Evolutionary conservation across 495 filamentous ascomycete species (phyloP).

Genomic region (Annulohypoxylon moriforme): DNA sequence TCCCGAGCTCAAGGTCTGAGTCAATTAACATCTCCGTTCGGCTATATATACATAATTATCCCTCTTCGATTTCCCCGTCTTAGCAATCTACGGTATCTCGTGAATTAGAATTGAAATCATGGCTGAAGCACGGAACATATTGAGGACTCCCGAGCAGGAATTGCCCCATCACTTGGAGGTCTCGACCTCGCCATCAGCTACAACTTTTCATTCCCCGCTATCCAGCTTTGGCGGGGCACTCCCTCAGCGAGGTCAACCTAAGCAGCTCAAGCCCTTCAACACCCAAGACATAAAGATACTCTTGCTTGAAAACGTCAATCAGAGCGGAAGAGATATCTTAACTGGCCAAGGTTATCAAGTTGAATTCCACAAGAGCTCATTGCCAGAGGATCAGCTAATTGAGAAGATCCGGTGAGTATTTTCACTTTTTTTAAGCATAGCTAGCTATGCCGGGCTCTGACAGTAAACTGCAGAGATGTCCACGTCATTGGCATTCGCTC

Average conservation of each 20-base stretch:
- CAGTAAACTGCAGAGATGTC: conserved; percentile 71
- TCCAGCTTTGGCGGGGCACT: conserved; percentile 60
- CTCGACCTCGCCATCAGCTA: conserved; percentile 68
- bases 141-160: conserved; percentile 21
- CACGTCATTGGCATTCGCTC: conserved; percentile 98
- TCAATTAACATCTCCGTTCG: conserved; percentile 20
- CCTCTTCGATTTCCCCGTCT: conserved; percentile 8
- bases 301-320: conserved; percentile 94
- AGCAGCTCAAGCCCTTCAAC: conserved; percentile 94
- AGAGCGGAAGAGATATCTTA: conserved; percentile 86
- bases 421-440: conserved; percentile 14
- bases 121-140: conserved; percentile 46
- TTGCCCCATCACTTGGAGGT: conserved; percentile 62
- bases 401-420: conserved; percentile 87
- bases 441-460: conserved; percentile 18
- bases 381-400: conserved; percentile 93
- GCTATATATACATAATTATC: conserved; percentile 24
- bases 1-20: conserved; percentile 28
- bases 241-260: conserved; percentile 56
- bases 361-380: conserved; percentile 85
- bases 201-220: conserved; percentile 70
- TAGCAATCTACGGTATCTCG: conserved; percentile 7
- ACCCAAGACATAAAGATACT: conserved; percentile 96
- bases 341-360: conserved; percentile 93
- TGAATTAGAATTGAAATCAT: conserved; percentile 32